These are phyloP conservation scores for Aaosphaeria pasadenensis DNA, from an alignment of 2,329 filamentous ascomycete species.

Conservation along the genomic window DNA sequence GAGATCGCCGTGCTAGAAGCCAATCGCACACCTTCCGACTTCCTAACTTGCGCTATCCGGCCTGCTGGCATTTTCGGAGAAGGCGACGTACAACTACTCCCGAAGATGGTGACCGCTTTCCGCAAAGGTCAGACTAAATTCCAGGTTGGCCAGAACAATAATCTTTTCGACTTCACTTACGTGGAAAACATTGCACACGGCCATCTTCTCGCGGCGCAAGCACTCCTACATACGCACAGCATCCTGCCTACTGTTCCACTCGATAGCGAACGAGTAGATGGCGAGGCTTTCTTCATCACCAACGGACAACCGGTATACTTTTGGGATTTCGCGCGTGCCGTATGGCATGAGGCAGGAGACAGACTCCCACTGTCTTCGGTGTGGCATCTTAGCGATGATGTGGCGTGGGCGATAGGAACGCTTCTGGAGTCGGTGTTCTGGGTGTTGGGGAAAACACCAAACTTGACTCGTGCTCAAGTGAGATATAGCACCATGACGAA, in stretches of 20 bases:
- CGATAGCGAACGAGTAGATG: slow-evolving; percentile 46
- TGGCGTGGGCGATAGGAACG: slow-evolving; percentile 42
- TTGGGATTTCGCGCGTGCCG: slow-evolving; percentile 49
- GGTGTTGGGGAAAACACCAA: slow-evolving; percentile 44
- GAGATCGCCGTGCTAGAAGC: slow-evolving; percentile 48
- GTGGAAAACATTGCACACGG: slow-evolving; percentile 52
- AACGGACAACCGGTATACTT: slow-evolving; percentile 51
- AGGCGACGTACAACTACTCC: slow-evolving; percentile 46
- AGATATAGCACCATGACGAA: slow-evolving; percentile 71
- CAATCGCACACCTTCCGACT: slow-evolving; percentile 45
- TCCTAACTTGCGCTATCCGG: slow-evolving; percentile 50
- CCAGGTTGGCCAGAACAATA: slow-evolving; percentile 51
- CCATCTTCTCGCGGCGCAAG: slow-evolving; percentile 50
- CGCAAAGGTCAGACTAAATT: slow-evolving; percentile 48
- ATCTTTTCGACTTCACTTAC: slow-evolving; percentile 55
- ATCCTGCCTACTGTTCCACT: slow-evolving; percentile 38
- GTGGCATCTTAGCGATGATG: slow-evolving; percentile 42
- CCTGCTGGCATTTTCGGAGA: slow-evolving; percentile 53
- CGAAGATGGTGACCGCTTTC: slow-evolving; percentile 44
- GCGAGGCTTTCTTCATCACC: slow-evolving; percentile 52
- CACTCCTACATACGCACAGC: slow-evolving; percentile 46
- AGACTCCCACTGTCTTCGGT: slow-evolving; percentile 35
- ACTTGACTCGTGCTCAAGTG: slow-evolving; percentile 48
- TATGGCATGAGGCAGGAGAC: slow-evolving; percentile 46
- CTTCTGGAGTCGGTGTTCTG: slow-evolving; percentile 47